phyloP scores from a whole-genome alignment of 1,139 yeast genomes.

The Starmera stellimalicola region DNA sequence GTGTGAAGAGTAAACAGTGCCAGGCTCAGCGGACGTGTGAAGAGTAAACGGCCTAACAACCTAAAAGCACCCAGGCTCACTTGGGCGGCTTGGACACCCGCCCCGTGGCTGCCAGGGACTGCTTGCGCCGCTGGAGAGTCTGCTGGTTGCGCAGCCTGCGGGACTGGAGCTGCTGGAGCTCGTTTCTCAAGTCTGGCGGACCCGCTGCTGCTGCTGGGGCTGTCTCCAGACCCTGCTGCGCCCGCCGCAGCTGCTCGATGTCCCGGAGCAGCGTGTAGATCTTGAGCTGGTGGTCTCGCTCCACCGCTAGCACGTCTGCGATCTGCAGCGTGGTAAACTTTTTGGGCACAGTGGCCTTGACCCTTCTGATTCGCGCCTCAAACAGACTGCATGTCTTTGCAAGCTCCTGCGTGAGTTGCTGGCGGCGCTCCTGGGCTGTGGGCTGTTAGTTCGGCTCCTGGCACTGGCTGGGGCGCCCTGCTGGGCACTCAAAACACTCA shows the following conservation, averaged over 20 bases:
- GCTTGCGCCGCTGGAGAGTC: slow-evolving; percentile 7
- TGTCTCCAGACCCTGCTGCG: no score
- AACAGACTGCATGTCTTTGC: slow-evolving; percentile 9
- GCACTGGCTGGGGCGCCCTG: no score
- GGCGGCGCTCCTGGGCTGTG: slow-evolving; percentile 10
- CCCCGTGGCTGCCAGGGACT: slow-evolving; percentile 7
- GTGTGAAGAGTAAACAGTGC: no score
- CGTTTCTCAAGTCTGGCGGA: background rate
- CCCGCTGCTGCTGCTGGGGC: background rate
- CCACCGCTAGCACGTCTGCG: slow-evolving; percentile 15
- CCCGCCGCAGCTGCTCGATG: slow-evolving; percentile 7
- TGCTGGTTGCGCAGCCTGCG: background rate
- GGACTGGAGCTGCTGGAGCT: background rate
- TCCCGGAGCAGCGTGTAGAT: slow-evolving; percentile 15
- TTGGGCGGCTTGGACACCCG: background rate
- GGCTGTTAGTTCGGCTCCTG: background rate
- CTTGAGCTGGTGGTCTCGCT: slow-evolving; percentile 17
- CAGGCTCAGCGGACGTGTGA: no score
- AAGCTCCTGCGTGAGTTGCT: slow-evolving; percentile 8
- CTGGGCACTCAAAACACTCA: slow-evolving; percentile 8
- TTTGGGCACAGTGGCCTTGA: slow-evolving; percentile 15
- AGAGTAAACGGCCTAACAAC: no score
- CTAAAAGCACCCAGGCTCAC: no score
- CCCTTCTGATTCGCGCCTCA: slow-evolving; percentile 13
- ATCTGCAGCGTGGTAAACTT: slow-evolving; percentile 12